Percentiles rank a stretch among this genome's conserved stretches.
Conservation (phyloP, 768 basidiomycete genomes). For the Lactarius sp. region DNA sequence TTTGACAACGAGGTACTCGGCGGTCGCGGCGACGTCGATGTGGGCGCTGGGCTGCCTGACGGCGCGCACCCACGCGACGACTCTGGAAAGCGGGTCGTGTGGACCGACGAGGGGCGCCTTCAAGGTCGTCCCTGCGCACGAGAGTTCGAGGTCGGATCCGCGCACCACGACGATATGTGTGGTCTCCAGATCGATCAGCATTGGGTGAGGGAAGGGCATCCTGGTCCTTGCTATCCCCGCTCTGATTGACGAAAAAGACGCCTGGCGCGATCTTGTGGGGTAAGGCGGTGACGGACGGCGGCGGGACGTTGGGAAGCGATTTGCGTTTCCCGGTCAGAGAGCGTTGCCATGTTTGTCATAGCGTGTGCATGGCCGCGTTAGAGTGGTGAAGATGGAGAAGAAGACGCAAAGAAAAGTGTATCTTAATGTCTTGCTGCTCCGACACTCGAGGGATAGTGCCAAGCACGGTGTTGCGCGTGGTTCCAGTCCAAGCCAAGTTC, state of each 20-base stretch:
- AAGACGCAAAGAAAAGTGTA: not conserved
- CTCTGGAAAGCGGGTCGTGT: slow-evolving; percentile 14
- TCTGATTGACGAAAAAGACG: slow-evolving; percentile 7
- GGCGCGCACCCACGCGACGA: slow-evolving; percentile 20
- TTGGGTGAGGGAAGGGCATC: not conserved
- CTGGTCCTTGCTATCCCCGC: not conserved
- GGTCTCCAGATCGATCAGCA: not conserved
- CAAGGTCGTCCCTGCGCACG: slow-evolving; percentile 6
- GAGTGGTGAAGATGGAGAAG: not conserved
- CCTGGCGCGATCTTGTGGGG: slow-evolving; percentile 15
- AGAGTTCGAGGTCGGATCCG: not conserved
- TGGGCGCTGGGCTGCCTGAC: slow-evolving; percentile 6
- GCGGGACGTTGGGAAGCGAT: not conserved
- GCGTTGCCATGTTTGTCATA: not conserved
- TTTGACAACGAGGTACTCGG: slow-evolving; percentile 17
- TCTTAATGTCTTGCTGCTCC: not conserved
- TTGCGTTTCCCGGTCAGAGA: not conserved
- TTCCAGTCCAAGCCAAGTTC: too few species aligned
- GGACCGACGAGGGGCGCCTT: slow-evolving; percentile 15
- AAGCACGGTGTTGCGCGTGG: not conserved
- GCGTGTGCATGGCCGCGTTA: slow-evolving; percentile 1
- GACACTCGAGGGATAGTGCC: not conserved
- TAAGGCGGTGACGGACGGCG: not conserved
- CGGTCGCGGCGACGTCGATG: slow-evolving; percentile 7
- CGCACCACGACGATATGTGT: slow-evolving; percentile 14